Evolutionary conservation across 192 early-diverging fungal species (phyloP), one percentile per base, ranked within the genome.

Genomic region (Gryganskiella cystojenkinii): DNA sequence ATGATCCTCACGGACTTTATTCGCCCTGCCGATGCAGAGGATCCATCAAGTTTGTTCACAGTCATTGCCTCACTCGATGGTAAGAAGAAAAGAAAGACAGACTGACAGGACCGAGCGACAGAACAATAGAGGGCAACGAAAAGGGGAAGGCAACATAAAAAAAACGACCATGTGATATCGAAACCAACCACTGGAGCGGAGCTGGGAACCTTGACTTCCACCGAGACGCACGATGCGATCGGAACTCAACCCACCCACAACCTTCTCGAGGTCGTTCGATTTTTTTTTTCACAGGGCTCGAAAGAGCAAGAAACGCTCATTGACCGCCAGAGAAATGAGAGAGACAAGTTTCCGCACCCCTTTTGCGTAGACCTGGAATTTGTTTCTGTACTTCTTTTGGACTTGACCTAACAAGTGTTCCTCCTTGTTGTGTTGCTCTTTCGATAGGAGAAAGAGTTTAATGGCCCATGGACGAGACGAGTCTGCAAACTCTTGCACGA

Each of bases 31-130:
- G 67, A 5, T 78, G 74, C 43, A 65, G 74, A 35, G 74, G 74
- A 10, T 78, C 74, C n/a, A 78, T 69, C 55, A 78, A 78, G 43
- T 78, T 69, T 60, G 74, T 78, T 2, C 74, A 78, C 43, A 68
- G 65, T 27, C 74, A 78, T 47, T 78, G 74, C 35, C 47, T 78
- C 20, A 78, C 66, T 42, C 74, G 74, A 10, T 78, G 74, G 74
- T 78, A 64, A 34, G 65, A 14, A 14, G 4, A 40, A 5, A 40
- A 40, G 7, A 40, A 5, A 9, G 37, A 5, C 37, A 9, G 9
- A 44, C 8, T 11, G 43, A 17, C 9, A 17, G 22, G 22, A 20
- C 19, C 19, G 19, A 5, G 9, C 47, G 9, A 50, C 8, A 24
- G 5, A 17, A 5, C 47, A 24, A 6, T 19, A 20, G 47, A 13